phyloP scores from a whole-genome alignment of 140 eudicot genomes.

The Erigeron philadelphicus region DNA sequence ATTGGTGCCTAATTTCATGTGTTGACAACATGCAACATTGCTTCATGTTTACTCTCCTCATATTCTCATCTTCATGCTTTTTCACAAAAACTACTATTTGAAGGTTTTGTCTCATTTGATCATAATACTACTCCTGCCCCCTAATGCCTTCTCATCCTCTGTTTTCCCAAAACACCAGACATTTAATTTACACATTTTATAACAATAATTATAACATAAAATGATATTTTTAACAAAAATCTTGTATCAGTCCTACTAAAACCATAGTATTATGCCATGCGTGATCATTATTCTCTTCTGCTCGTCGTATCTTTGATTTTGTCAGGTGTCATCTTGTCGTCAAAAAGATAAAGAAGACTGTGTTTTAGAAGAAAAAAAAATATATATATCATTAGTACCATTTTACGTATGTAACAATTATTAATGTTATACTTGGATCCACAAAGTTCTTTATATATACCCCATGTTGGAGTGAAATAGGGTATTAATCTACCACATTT shows the following conservation, averaged over 20 bases:
- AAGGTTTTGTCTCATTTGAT: constrained; percentile 27
- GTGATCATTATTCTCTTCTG: too few species aligned
- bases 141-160: background rate
- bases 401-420: too few species aligned
- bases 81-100: background rate
- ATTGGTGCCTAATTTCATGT: constrained; percentile 20
- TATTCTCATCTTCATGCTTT: constrained; percentile 3
- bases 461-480: background rate
- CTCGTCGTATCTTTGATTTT: too few species aligned
- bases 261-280: too few species aligned
- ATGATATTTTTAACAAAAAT: too few species aligned
- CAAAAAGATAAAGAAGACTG: too few species aligned
- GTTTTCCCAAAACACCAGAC: constrained; percentile 4
- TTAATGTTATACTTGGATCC: too few species aligned
- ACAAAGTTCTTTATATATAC: too few species aligned
- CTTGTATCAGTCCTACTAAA: too few species aligned
- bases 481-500: background rate
- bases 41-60: constrained; percentile 24
- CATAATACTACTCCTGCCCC: constrained; percentile 16
- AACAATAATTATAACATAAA: background rate
- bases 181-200: background rate
- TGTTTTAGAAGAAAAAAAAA: too few species aligned
- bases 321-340: too few species aligned
- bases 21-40: constrained; percentile 25
- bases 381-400: too few species aligned